Conservation (phyloP, 768 basidiomycete genomes). For the Suillus spraguei region DNA sequence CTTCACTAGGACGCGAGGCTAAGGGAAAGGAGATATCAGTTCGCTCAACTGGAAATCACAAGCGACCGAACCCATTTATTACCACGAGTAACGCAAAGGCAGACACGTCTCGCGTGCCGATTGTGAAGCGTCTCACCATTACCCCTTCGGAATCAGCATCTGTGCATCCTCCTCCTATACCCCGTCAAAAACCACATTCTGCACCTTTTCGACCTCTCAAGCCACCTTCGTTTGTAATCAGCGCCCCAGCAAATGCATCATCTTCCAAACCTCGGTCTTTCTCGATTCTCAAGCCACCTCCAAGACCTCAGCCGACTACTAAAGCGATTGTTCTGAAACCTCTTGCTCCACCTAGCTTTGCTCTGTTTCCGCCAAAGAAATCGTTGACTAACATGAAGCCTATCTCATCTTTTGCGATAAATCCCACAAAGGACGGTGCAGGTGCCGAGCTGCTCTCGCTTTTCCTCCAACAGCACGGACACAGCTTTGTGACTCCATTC, state of each 20-base stretch:
- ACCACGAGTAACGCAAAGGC: neutral
- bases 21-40: neutral
- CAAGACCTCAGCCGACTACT: conserved; percentile 18
- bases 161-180: neutral
- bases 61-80: neutral
- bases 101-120: neutral
- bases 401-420: conserved; percentile 54
- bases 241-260: neutral
- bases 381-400: conserved; percentile 37
- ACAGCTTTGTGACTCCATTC: conserved; percentile 36
- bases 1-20: neutral
- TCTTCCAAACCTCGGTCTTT: conserved; percentile 3
- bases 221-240: conserved; percentile 17
- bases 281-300: conserved; percentile 32
- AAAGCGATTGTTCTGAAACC: conserved; percentile 26
- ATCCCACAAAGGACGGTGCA: conserved; percentile 52
- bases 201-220: conserved; percentile 14
- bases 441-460: conserved; percentile 55
- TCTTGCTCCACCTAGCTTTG: conserved; percentile 33
- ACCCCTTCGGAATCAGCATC: neutral
- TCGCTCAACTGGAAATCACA: neutral
- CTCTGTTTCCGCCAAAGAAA: conserved; percentile 32
- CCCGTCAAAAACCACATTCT: neutral
- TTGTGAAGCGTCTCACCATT: neutral
- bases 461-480: conserved; percentile 49